phyloP scores from a whole-genome alignment of 768 basidiomycete species.

The Tylopilus balloui region DNA sequence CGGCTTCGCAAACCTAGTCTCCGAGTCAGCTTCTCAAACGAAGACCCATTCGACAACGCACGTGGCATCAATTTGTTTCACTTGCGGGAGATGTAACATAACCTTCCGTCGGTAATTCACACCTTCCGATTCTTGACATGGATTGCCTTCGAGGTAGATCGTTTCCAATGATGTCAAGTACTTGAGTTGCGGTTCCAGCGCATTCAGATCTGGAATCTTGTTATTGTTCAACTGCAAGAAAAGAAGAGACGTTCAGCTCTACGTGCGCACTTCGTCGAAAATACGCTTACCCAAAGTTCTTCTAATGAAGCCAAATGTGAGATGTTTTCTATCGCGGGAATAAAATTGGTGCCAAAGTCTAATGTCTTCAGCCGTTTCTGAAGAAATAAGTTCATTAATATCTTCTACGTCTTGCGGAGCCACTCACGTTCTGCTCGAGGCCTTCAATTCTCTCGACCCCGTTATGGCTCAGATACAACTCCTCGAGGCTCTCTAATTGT shows the following conservation, averaged over 20 bases:
- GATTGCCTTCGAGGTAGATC: constrained; percentile 93
- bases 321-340: constrained; percentile 74
- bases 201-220: constrained; percentile 64
- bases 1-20: constrained; percentile 50
- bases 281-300: constrained; percentile 81
- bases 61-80: constrained; percentile 96
- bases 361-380: constrained; percentile 73
- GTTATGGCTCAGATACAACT: constrained; percentile 93
- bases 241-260: not conserved
- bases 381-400: not conserved
- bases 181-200: constrained; percentile 63
- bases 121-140: constrained; percentile 78
- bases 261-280: not conserved
- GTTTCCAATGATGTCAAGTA: constrained; percentile 67
- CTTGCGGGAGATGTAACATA: constrained; percentile 79
- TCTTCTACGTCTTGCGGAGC: not conserved
- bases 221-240: constrained; percentile 79
- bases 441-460: constrained; percentile 83
- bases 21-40: constrained; percentile 1
- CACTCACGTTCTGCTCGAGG: constrained; percentile 72
- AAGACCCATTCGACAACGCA: constrained; percentile 41
- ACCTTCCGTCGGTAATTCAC: constrained; percentile 83
- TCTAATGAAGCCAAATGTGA: constrained; percentile 74
- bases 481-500: constrained; percentile 66
- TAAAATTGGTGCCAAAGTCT: constrained; percentile 84